These are phyloP conservation scores for Botrytis squamosa DNA, from an alignment of 2,329 filamentous ascomycete species.

Conservation along the genomic window DNA sequence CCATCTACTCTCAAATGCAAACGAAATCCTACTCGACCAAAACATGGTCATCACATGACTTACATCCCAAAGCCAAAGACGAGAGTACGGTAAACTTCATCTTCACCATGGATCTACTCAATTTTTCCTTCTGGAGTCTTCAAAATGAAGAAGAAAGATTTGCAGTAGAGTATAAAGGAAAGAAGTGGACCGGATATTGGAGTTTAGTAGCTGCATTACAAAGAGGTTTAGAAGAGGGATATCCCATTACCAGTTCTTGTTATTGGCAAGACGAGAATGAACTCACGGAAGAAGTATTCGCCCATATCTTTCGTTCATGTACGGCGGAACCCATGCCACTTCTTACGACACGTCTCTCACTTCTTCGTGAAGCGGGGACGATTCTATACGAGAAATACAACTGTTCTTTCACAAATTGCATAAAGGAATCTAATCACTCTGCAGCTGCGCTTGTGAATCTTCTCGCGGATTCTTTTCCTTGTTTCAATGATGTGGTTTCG, in stretches of 20 bases:
- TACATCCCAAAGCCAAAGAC: slow-evolving; percentile 83
- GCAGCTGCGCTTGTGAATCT: slow-evolving; percentile 84
- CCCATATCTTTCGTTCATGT: slow-evolving; percentile 78
- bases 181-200: slow-evolving; percentile 91
- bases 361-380: slow-evolving; percentile 77
- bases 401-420: slow-evolving; percentile 70
- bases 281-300: slow-evolving; percentile 72
- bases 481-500: slow-evolving; percentile 77
- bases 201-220: slow-evolving; percentile 85
- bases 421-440: slow-evolving; percentile 72
- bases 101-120: slow-evolving; percentile 94
- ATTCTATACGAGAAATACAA: slow-evolving; percentile 79
- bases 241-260: slow-evolving; percentile 78
- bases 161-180: slow-evolving; percentile 76
- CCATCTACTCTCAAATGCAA: slow-evolving; percentile 80
- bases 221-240: slow-evolving; percentile 84
- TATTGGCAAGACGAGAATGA: slow-evolving; percentile 80
- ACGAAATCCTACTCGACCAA: slow-evolving; percentile 78
- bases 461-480: slow-evolving; percentile 76
- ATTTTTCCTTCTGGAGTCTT: slow-evolving; percentile 96
- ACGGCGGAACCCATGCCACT: slow-evolving; percentile 87
- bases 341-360: slow-evolving; percentile 71
- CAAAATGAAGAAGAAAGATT: slow-evolving; percentile 66
- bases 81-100: slow-evolving; percentile 84
- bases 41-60: slow-evolving; percentile 82